A percentile compares a stretch with the other conserved stretches of the same genome.
phyloP scores from a whole-genome alignment of 2,329 filamentous ascomycete species.

The Microcera coccophila region DNA sequence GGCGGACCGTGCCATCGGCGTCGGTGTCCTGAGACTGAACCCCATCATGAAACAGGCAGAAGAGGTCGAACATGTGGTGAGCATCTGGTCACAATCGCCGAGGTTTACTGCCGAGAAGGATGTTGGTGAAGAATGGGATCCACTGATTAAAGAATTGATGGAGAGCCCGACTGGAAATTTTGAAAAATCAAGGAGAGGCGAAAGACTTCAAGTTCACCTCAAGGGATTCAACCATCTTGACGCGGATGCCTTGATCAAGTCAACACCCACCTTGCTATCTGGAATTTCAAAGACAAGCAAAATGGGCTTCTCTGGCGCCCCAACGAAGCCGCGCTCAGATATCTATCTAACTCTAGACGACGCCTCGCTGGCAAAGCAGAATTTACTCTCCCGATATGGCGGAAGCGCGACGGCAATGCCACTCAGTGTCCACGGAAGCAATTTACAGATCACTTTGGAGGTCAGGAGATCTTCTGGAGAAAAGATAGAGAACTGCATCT shows the following conservation, averaged over 20 bases:
- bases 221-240: conserved; percentile 75
- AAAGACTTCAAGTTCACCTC: conserved; percentile 74
- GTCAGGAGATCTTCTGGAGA: conserved; percentile 76
- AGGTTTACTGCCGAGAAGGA: conserved; percentile 53
- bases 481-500: conserved; percentile 83
- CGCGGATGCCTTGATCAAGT: conserved; percentile 74
- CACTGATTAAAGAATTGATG: conserved; percentile 68
- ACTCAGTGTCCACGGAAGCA: conserved; percentile 59
- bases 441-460: conserved; percentile 85
- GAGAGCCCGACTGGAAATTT: conserved; percentile 70
- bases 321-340: conserved; percentile 82
- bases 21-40: conserved; percentile 75
- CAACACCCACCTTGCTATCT: conserved; percentile 82
- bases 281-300: conserved; percentile 77
- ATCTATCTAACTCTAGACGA: conserved; percentile 88
- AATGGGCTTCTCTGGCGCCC: conserved; percentile 90
- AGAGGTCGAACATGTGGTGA: conserved; percentile 71
- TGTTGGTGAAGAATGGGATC: conserved; percentile 65
- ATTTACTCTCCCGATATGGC: conserved; percentile 59
- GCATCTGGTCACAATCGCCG: conserved; percentile 67
- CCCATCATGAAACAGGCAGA: conserved; percentile 66
- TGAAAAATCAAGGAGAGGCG: conserved; percentile 67
- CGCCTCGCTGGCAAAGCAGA: conserved; percentile 73
- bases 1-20: conserved; percentile 61
- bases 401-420: conserved; percentile 74